phyloP scores from a whole-genome alignment of 768 basidiomycete species.

The Hydnomerulius pinastri region DNA sequence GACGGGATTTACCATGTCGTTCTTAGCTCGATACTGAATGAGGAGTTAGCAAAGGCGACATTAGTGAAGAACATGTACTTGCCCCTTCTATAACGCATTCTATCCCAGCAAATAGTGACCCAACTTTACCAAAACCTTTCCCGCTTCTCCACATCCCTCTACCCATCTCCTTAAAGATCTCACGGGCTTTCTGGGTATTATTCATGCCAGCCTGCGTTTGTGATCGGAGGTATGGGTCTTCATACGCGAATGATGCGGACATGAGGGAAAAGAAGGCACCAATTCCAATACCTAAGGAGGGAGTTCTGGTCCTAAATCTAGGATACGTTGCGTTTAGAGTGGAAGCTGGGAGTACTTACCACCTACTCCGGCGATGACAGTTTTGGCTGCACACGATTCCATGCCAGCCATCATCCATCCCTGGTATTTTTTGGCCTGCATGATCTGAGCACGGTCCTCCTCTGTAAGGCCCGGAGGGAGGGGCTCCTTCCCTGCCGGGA shows the following conservation, averaged over 20 bases:
- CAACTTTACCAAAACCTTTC: constrained; percentile 93
- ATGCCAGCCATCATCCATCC: constrained; percentile 66
- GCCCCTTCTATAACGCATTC: constrained; percentile 96
- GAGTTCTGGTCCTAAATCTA: constrained; percentile 4
- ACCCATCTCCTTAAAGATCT: constrained; percentile 94
- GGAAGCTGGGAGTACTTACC: constrained; percentile 51
- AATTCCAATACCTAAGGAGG: constrained; percentile 73
- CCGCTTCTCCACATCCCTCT: constrained; percentile 88
- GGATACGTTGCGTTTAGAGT: not conserved
- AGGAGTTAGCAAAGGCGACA: constrained; percentile 1
- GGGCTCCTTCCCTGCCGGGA: constrained; percentile 84
- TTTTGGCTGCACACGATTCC: constrained; percentile 88
- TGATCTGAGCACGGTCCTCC: constrained; percentile 68
- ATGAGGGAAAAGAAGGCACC: constrained; percentile 97
- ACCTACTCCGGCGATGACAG: constrained; percentile 74
- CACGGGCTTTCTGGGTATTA: constrained; percentile 75
- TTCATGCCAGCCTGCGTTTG: constrained; percentile 57
- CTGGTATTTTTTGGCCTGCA: constrained; percentile 79
- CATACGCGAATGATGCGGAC: constrained; percentile 93
- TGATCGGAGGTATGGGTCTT: constrained; percentile 82
- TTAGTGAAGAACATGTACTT: constrained; percentile 37
- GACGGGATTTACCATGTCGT: constrained; percentile 91
- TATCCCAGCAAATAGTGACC: constrained; percentile 89
- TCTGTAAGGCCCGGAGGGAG: constrained; percentile 82
- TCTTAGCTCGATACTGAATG: constrained; percentile 88